These are phyloP conservation scores for Zopfia rhizophila DNA, from an alignment of 2,329 filamentous ascomycete genomes.

Conservation along the genomic window DNA sequence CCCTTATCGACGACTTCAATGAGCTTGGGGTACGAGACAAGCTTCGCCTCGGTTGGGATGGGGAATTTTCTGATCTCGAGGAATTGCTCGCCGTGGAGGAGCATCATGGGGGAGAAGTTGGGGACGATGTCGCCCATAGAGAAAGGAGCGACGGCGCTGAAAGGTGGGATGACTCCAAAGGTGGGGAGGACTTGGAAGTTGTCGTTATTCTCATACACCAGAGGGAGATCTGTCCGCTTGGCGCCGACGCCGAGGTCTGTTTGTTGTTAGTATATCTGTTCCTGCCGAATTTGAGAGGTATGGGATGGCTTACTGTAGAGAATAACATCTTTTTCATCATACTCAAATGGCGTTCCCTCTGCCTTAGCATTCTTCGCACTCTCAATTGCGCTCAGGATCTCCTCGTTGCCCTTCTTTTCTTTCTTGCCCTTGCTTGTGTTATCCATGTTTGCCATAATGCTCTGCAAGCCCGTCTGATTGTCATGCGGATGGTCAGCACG, in stretches of 20 bases:
- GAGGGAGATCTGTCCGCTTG: constrained; percentile 85
- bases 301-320: constrained; percentile 73
- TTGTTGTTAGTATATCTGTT: constrained; percentile 29
- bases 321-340: constrained; percentile 86
- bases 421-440: constrained; percentile 69
- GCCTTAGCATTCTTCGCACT: constrained; percentile 76
- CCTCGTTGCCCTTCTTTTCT: constrained; percentile 64
- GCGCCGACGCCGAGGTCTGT: constrained; percentile 85
- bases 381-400: constrained; percentile 79
- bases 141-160: constrained; percentile 84
- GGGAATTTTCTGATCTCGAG: constrained; percentile 94
- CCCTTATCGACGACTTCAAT: constrained; percentile 98
- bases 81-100: constrained; percentile 98
- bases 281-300: neutral
- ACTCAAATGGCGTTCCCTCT: constrained; percentile 80
- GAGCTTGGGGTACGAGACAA: constrained; percentile 80
- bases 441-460: constrained; percentile 84
- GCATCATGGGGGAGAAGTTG: constrained; percentile 98
- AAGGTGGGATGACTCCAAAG: constrained; percentile 96
- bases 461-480: constrained; percentile 78
- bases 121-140: constrained; percentile 84
- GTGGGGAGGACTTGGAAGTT: constrained; percentile 94
- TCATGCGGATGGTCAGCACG: constrained; percentile 88
- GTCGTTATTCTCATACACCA: constrained; percentile 90
- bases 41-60: constrained; percentile 83